A percentile compares a stretch with the other conserved stretches of the same genome.
phyloP scores from a whole-genome alignment of 2,329 filamentous ascomycete genomes.

The Aureobasidium sp. region DNA sequence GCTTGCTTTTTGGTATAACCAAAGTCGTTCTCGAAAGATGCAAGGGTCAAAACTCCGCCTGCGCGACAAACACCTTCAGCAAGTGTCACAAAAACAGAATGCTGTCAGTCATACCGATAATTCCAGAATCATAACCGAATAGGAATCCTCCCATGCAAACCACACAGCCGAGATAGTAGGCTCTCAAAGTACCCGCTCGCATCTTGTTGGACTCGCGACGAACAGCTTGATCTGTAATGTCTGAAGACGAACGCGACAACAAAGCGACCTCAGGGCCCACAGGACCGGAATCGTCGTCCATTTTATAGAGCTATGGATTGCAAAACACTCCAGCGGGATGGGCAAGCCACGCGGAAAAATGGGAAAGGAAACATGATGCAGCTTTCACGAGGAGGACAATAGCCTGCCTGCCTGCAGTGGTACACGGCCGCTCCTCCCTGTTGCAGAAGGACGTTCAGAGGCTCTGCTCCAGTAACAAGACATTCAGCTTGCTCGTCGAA shows the following conservation, averaged over 20 bases:
- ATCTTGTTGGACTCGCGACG: conserved; percentile 4
- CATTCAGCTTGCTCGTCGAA: neutral
- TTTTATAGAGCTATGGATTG: neutral
- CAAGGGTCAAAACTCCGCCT: conserved; percentile 39
- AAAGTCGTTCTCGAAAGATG: conserved; percentile 37
- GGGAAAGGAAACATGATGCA: neutral
- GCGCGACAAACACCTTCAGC: neutral
- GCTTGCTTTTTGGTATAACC: conserved; percentile 31
- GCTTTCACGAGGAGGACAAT: neutral
- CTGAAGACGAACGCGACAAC: neutral
- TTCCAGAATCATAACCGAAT: conserved; percentile 38
- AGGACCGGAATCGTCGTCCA: neutral
- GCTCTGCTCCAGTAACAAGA: neutral
- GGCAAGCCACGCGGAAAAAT: neutral
- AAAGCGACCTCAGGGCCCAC: neutral
- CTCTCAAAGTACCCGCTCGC: conserved; percentile 33
- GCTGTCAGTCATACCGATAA: conserved; percentile 29
- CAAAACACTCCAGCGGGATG: neutral
- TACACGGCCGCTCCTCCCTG: neutral
- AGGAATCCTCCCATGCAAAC: conserved; percentile 45
- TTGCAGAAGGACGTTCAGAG: neutral
- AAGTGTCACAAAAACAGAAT: neutral
- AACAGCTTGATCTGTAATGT: neutral
- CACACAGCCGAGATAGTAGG: conserved; percentile 44
- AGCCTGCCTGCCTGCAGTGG: neutral